Evolutionary conservation across 1,284 basidiomycete species (phyloP), one percentile per base, ranked within the genome.

Genomic region (Rhodotorula sp.): DNA sequence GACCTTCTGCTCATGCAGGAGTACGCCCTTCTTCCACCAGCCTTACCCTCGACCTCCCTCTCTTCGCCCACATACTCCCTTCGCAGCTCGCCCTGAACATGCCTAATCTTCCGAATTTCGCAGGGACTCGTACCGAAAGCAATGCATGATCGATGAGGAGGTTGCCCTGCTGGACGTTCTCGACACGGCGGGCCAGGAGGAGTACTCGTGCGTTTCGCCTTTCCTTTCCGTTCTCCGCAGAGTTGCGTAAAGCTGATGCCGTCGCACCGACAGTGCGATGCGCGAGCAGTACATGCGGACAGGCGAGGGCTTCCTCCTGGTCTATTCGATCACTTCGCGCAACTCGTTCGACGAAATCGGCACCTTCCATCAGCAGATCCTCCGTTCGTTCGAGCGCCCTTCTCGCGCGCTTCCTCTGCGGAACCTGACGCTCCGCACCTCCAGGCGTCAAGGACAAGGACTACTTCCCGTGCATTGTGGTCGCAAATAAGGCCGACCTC

Each of bases 401-500:
- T n/a, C 27, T 19, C 20, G n/a, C 13, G 19, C 19, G 2, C 2
- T 1, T n/a, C 19, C 24, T 44, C 29, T 11, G 10, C 32, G 10
- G 22, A 20, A 13, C 30, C 46, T n/a, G 56, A 46, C 46, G 27
- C 5, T 48, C 20, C 6, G 13, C 22, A 34, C 8, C 7, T 9
- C 9, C 71, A 67, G 70, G 70, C 70, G 93, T 98, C 75, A 98
- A 99, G 84, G 96, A 99, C 83, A 92, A 92, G 81, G 96, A 99
- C 82, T 89, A 88, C 59, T 97, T 98, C 86, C 96, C 96, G 32
- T 92, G 98, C 75, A 92, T 99, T 72, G 90, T 99, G 61, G 93
- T 98, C 13, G 96, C 94, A 47, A 99, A 99, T 86, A 99, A 99
- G 84, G 96, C 92, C 80, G 96, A 99, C 82, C 83, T 99, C 78